A percentile compares a stretch with the other conserved stretches of the same genome.
Conservation (phyloP, 306 rosid species). For the Prunus mume region DNA sequence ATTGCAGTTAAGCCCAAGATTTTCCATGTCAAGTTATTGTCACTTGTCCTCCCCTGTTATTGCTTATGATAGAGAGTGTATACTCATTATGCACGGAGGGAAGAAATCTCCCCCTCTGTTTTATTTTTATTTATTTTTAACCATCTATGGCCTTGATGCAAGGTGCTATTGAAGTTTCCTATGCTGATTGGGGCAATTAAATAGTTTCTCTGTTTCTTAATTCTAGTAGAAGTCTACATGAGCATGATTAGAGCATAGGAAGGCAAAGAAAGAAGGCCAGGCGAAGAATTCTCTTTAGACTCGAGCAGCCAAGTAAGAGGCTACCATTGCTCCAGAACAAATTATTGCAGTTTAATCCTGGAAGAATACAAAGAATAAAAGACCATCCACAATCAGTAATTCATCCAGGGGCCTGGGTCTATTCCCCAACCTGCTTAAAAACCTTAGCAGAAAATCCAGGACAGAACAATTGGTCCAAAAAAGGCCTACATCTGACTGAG, state of each 20-base stretch:
- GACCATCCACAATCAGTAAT: background rate
- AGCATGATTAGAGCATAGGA: background rate
- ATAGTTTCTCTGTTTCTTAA: background rate
- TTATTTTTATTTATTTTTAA: too few relatives aligned
- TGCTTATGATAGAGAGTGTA: background rate
- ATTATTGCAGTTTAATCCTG: background rate
- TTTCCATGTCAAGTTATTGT: background rate
- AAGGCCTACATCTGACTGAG: background rate
- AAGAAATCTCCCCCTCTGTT: background rate
- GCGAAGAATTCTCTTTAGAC: background rate
- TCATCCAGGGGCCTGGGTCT: background rate
- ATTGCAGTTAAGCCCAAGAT: too few relatives aligned
- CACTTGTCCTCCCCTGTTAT: background rate
- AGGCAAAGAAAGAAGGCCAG: background rate
- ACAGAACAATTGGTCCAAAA: background rate
- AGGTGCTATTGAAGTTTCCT: slow-evolving; percentile 1
- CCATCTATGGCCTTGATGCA: background rate
- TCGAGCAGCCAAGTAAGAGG: background rate
- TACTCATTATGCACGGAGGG: too few relatives aligned
- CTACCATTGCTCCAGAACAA: background rate
- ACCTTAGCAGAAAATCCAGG: slow-evolving; percentile 1
- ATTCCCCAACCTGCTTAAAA: background rate
- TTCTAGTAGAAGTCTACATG: background rate
- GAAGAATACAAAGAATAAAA: background rate
- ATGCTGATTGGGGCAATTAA: background rate